Evolutionary conservation across 2,329 filamentous ascomycete genomes (phyloP), one percentile per base, ranked within the genome.

Genomic region (Blastomyces parvus): DNA sequence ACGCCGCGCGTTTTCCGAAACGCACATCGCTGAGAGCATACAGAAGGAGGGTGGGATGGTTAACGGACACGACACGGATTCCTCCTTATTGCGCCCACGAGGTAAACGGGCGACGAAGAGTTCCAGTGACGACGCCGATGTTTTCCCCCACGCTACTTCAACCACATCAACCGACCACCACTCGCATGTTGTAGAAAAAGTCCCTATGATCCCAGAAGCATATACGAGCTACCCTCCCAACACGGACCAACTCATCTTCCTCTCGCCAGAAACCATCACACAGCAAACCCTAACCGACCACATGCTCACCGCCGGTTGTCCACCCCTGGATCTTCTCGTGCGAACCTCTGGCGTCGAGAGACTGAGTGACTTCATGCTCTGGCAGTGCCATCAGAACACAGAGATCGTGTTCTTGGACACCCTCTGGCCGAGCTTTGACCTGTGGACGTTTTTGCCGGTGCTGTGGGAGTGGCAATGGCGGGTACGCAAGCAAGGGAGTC

Each of bases 331-430:
- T 72, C 83, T 99, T 14, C 86, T 99, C 62, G 84, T 99, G 60
- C 86, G 94, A 60, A 99, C 94, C 4, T 97, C 91, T 66, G 93
- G 92, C 36, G 94, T 99, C 17, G 88, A 92, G 75, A 84, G 94
- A 59, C 80, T 99, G 64, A 97, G 91, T 72, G 94, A 99, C 74
- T 99, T 97, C 71, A 94, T 99, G 92, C 86, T 99, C 42, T 99
- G 94, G 94, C 94, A 99, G 77, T 94, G 90, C 70, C 92, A 97
- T 72, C 86, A 96, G 72, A 83, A 93, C 67, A 97, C 94, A 0
- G 89, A 96, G 65, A 88, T 99, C 67, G 90, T 95, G 64, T 99
- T 97, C 73, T 78, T 97, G 63, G 85, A 96, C 70, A 94, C 90
- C 67, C 81, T 96, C 66, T 99, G 94, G 94, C 94, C 94, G 1